Percentiles rank a stretch among this genome's conserved stretches.
Conservation (phyloP, 2,329 filamentous ascomycete genomes). For the Venturia asperata region DNA sequence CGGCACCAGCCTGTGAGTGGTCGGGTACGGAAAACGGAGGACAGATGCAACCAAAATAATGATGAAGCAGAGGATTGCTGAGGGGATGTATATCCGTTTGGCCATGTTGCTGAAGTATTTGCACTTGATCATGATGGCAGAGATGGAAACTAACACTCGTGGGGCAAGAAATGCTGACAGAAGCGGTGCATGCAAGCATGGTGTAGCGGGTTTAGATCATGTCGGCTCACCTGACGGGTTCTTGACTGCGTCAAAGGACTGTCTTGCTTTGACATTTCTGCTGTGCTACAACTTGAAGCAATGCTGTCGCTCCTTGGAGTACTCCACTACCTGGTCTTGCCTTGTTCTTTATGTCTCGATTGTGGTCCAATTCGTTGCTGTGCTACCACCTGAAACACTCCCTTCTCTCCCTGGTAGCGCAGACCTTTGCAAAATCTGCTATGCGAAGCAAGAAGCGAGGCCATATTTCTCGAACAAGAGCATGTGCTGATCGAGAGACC, state of each 20-base stretch:
- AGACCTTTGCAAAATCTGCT: no score
- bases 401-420: no score
- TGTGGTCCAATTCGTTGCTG: not conserved
- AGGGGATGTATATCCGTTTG: not conserved
- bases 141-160: not conserved
- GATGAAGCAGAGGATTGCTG: not conserved
- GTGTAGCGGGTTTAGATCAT: not conserved
- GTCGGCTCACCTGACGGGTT: not conserved
- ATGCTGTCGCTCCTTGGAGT: not conserved
- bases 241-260: not conserved
- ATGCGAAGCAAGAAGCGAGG: no score
- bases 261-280: not conserved
- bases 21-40: not conserved
- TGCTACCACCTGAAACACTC: not conserved
- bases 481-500: no score
- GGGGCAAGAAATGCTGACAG: not conserved
- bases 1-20: not conserved
- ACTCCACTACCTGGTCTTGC: not conserved
- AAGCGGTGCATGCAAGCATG: not conserved
- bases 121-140: not conserved
- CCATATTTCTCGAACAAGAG: no score
- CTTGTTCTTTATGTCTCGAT: not conserved
- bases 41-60: not conserved
- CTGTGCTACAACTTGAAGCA: not conserved
- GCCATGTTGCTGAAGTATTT: not conserved